Evolutionary conservation across 2,329 filamentous ascomycete species (phyloP), one percentile per base, ranked within the genome.

Genomic region (Decorospora gaudefroyi): DNA sequence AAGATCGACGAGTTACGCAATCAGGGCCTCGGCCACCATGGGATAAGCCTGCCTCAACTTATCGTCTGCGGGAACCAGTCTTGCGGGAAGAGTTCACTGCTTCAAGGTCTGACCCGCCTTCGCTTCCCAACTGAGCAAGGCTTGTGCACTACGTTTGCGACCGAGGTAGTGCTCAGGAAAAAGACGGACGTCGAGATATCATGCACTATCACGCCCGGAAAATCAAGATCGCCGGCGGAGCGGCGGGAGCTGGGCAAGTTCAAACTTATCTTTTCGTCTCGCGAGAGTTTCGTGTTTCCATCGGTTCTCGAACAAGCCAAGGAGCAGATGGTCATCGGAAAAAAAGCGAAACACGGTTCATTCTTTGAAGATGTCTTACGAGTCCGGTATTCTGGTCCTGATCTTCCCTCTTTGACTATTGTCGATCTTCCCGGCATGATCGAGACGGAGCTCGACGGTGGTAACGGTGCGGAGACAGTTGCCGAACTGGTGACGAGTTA

Each of bases 111-210:
- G 5, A 81, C 82, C 0, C 74, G 78, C 6, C 76, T 87, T 3
- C 75, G 74, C 0, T 85, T 86, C 33, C 79, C 81, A 0, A 71
- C 76, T 4, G 78, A 81, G 5, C 75, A 77, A 4, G 75, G 67
- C 11, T 33, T 80, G 0, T 85, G 81, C 57, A 86, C 83, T 0
- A 74, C 78, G 0, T 85, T 85, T 46, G 77, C 82, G 0, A 86
- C 81, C 0, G 80, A 86, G 55, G 68, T 86, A 2, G 72, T 80
- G 13, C 69, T 85, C 6, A 73, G 78, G 6, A 75, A 74, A 12
- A 49, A 65, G 6, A 18, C 55, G 0, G 46, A 67, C 4, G 53
- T 69, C 0, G 67, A 58, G 2, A 67, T 81, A 12, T 65, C 67
- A 4, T 74, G 78, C 29, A 74, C 69, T 0, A 77, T 82, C 32